phyloP scores from a whole-genome alignment of 2,329 filamentous ascomycete species.

The Claviceps spartinae region DNA sequence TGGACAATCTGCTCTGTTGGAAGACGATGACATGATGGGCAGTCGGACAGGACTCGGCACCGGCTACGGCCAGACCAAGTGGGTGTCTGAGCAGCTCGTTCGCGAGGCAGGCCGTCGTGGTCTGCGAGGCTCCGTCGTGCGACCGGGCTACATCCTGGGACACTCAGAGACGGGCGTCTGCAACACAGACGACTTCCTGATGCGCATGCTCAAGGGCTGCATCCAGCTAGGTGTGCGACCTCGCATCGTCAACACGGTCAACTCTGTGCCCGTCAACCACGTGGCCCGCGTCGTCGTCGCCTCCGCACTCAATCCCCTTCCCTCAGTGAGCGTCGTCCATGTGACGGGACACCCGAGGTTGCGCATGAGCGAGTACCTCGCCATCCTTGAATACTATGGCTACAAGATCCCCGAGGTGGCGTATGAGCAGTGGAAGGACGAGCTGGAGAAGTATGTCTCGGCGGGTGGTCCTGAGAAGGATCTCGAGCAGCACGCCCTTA shows the following conservation, averaged over 20 bases:
- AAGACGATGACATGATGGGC: conserved; percentile 66
- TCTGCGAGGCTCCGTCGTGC: conserved; percentile 59
- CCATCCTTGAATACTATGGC: conserved; percentile 54
- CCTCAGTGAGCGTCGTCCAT: conserved; percentile 49
- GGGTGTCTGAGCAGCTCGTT: conserved; percentile 55
- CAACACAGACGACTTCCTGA: conserved; percentile 81
- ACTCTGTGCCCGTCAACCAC: conserved; percentile 76
- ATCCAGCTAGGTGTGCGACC: conserved; percentile 64
- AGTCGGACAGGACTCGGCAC: conserved; percentile 66
- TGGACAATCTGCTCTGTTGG: conserved; percentile 52
- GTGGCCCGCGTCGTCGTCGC: conserved; percentile 72
- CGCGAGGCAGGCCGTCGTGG: conserved; percentile 68
- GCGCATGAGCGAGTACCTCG: conserved; percentile 44
- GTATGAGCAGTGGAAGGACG: conserved; percentile 31
- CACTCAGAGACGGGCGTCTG: conserved; percentile 55
- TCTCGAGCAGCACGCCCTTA: conserved; percentile 17
- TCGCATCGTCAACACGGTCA: conserved; percentile 73
- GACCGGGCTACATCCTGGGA: conserved; percentile 77
- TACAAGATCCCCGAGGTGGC: conserved; percentile 64
- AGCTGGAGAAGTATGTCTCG: conserved; percentile 17
- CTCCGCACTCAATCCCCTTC: conserved; percentile 48
- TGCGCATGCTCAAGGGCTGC: conserved; percentile 78
- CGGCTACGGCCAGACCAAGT: conserved; percentile 87
- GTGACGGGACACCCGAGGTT: conserved; percentile 54
- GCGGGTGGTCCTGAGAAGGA: conserved; percentile 14